Base-by-base conservation (phyloP, 139 green algal genomes). In the Chlorella ohadii region DNA sequence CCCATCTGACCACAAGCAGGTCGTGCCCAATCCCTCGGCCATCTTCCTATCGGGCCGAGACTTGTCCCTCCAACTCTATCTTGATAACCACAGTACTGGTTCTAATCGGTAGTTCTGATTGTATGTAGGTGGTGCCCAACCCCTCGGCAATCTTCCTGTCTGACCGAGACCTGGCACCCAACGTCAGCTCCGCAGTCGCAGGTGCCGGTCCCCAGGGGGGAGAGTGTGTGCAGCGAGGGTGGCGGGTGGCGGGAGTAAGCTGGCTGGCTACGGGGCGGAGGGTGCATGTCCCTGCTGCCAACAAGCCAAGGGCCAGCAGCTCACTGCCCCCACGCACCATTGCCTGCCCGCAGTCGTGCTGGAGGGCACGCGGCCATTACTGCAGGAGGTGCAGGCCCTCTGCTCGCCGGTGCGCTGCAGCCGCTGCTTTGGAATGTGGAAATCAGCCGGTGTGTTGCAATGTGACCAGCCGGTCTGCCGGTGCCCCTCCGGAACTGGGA, bases 351-450 rank as follows among this genome's bases (percentile, higher is more conserved):
- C 90, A 28, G 93, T 97, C 17, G 83, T 89, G 23, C 70, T 98
- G 72, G 91, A 98, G 76, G 95, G 94, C 17, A 93, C 88, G 13
- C 90, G 96, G 15, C 94, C 95, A 1, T 70, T 98, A 70, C 87
- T 98, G 75, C 61, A 98, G 39, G 96, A 98, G 83, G 88, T 98
- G 3, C 96, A 98, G 84, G 96, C 95, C 44, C 89, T 97, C n/a
- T 94, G 91, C 83, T 89, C 85, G 6, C 72, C 77, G 15, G 59
- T 84, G 22, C 78, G 44, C 44, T 51, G 44, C 44, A 51, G 44
- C 6, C 9, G 44, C 44, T 51, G 44, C 44, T 9, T 6, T n/a
- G n/a, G n/a, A n/a, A n/a, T n/a, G n/a, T n/a, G n/a, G n/a, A n/a
- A n/a, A n/a, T n/a, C n/a, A n/a, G n/a, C n/a, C n/a, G n/a, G n/a